Percentiles rank a stretch among this genome's conserved stretches.
phyloP scores from a whole-genome alignment of 2,329 filamentous ascomycete genomes.

The Exophiala dermatitidis region DNA sequence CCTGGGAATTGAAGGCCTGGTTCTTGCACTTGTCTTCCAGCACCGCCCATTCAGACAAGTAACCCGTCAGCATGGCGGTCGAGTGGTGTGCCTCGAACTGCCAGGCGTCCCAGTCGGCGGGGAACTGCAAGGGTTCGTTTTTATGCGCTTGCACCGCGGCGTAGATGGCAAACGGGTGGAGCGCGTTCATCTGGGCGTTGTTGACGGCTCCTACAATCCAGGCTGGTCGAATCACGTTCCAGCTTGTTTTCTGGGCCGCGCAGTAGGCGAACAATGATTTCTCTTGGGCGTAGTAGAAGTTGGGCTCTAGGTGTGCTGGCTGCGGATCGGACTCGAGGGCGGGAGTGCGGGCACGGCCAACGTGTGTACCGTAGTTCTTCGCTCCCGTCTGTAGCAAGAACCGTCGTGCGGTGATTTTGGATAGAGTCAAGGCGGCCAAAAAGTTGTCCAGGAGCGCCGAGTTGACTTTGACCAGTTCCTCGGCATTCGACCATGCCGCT shows the following conservation, averaged over 20 bases:
- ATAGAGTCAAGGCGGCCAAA: slow-evolving; percentile 38
- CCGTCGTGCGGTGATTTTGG: slow-evolving; percentile 40
- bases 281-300: slow-evolving; percentile 53
- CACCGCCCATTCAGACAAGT: slow-evolving; percentile 46
- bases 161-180: slow-evolving; percentile 45
- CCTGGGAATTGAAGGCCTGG: slow-evolving; percentile 45
- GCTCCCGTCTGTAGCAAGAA: slow-evolving; percentile 47
- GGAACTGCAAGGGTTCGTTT: slow-evolving; percentile 39
- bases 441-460: slow-evolving; percentile 43
- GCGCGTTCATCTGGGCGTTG: slow-evolving; percentile 41
- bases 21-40: slow-evolving; percentile 38
- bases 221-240: slow-evolving; percentile 45
- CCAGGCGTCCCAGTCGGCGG: slow-evolving; percentile 41
- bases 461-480: slow-evolving; percentile 46
- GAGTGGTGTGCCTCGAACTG: slow-evolving; percentile 38
- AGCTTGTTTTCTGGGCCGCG: slow-evolving; percentile 33
- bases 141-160: slow-evolving; percentile 43
- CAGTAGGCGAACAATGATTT: slow-evolving; percentile 43
- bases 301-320: slow-evolving; percentile 38
- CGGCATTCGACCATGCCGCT: slow-evolving; percentile 44
- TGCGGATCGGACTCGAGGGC: slow-evolving; percentile 43
- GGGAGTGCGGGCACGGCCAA: slow-evolving; percentile 40
- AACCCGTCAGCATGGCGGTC: slow-evolving; percentile 43
- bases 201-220: slow-evolving; percentile 39
- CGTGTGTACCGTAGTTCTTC: slow-evolving; percentile 48